Percentiles rank a stretch among this genome's conserved stretches.
phyloP scores from a whole-genome alignment of 2,329 filamentous ascomycete genomes.

The Dactylonectria macrodidyma region DNA sequence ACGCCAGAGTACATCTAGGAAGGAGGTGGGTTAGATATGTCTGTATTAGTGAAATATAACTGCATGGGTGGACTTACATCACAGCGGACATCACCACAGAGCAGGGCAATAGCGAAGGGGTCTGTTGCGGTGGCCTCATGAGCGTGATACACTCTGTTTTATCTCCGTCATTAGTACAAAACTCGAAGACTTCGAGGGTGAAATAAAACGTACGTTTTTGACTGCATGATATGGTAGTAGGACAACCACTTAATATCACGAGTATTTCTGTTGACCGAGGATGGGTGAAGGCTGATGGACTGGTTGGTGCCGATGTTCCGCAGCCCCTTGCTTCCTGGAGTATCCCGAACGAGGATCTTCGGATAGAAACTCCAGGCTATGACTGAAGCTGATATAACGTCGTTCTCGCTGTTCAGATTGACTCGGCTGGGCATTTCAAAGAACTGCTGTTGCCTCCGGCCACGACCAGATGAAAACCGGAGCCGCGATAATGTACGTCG shows the following conservation, averaged over 20 bases:
- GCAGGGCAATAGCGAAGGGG: conserved; percentile 84
- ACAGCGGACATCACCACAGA: conserved; percentile 91
- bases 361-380: conserved; percentile 97
- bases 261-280: conserved; percentile 86
- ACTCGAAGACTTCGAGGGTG: background rate
- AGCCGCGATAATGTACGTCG: conserved; percentile 77
- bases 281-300: conserved; percentile 86
- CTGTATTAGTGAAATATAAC: background rate
- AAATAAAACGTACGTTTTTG: conserved; percentile 74
- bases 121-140: conserved; percentile 89
- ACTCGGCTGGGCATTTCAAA: conserved; percentile 85
- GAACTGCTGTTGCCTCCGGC: conserved; percentile 79
- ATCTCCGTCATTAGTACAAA: conserved; percentile 27
- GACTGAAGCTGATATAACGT: conserved; percentile 83
- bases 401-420: conserved; percentile 84
- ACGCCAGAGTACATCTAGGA: conserved; percentile 86
- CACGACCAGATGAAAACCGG: conserved; percentile 68
- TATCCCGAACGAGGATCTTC: conserved; percentile 87
- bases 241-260: conserved; percentile 84
- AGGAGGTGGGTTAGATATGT: conserved; percentile 13
- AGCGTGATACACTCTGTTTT: conserved; percentile 83
- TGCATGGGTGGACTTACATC: conserved; percentile 68
- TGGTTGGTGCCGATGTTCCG: conserved; percentile 96
- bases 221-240: conserved; percentile 98
- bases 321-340: conserved; percentile 79